Evolutionary conservation across 225 moss, liverwort and hornwort species (phyloP).

Genomic region (Polytrichum formosum): DNA sequence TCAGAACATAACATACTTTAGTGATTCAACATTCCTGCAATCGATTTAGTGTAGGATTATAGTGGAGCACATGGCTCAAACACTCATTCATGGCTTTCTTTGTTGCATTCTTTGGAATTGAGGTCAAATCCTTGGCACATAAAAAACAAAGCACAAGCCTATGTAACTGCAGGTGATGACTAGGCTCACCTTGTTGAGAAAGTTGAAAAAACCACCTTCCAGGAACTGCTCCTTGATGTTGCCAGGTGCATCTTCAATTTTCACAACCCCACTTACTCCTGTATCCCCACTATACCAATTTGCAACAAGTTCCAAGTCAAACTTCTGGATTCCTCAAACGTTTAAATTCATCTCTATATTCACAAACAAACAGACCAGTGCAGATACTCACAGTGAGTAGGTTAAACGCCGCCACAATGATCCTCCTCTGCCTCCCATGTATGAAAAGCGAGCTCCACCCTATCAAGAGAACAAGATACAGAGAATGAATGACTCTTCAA

Average conservation of each 20-base stretch:
- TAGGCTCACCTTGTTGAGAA: constrained; percentile 63
- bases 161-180: too few relatives aligned
- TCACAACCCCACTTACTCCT: constrained; percentile 65
- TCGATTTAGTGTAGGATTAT: too few relatives aligned
- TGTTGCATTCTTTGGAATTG: too few relatives aligned
- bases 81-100: too few relatives aligned
- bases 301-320: neutral
- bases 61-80: too few relatives aligned
- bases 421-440: constrained; percentile 98
- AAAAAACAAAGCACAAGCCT: too few relatives aligned
- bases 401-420: constrained; percentile 84
- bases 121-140: too few relatives aligned
- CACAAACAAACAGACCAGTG: neutral
- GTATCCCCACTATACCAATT: constrained; percentile 40
- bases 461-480: constrained; percentile 15
- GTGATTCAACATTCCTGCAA: too few relatives aligned
- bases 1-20: too few relatives aligned
- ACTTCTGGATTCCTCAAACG: constrained; percentile 1
- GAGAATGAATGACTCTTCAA: neutral
- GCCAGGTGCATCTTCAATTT: constrained; percentile 74
- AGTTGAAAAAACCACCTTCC: constrained; percentile 76
- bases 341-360: neutral
- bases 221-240: constrained; percentile 54
- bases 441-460: constrained; percentile 97
- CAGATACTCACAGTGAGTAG: constrained; percentile 53